Evolutionary conservation across 805 yeast genomes (phyloP).

Genomic region (Diddensiella santjacobensis): DNA sequence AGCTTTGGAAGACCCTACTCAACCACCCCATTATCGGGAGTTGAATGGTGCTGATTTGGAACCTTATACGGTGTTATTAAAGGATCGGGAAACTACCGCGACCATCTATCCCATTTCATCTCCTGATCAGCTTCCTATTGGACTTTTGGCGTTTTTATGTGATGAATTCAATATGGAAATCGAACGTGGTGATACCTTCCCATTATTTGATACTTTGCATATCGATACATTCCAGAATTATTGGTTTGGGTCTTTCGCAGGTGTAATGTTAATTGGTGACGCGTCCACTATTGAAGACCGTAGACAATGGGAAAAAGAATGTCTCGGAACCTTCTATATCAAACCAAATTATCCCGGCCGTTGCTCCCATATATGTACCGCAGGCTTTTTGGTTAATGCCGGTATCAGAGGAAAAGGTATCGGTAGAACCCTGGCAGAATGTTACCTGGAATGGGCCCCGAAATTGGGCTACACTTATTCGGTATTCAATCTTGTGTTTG

Average conservation of each 20-base stretch:
- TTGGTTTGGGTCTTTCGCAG: conserved; percentile 88
- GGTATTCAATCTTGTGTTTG: conserved; percentile 81
- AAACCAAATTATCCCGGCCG: conserved; percentile 92
- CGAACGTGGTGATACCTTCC: conserved; percentile 81
- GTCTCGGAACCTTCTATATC: conserved; percentile 81
- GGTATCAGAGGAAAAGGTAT: conserved; percentile 91
- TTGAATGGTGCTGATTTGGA: conserved; percentile 42
- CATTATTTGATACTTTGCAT: conserved; percentile 76
- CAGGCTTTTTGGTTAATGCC: conserved; percentile 83
- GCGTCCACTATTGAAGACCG: conserved; percentile 44
- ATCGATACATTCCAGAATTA: conserved; percentile 72
- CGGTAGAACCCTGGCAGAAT: conserved; percentile 78
- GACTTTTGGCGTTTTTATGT: conserved; percentile 71
- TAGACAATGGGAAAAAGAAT: conserved; percentile 87
- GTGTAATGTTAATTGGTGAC: conserved; percentile 76
- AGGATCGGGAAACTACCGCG: conserved; percentile 89
- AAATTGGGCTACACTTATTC: conserved; percentile 80
- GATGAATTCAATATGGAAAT: conserved; percentile 94
- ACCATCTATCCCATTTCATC: conserved; percentile 83
- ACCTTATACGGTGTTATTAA: conserved; percentile 71
- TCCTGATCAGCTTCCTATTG: conserved; percentile 67
- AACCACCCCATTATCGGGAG: conserved; percentile 44
- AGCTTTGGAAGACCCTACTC: conserved; percentile 48
- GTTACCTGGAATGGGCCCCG: conserved; percentile 89
- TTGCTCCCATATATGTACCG: conserved; percentile 89